Conservation (phyloP, 2,329 filamentous ascomycete species). For the Penicillium sclerotiorum region DNA sequence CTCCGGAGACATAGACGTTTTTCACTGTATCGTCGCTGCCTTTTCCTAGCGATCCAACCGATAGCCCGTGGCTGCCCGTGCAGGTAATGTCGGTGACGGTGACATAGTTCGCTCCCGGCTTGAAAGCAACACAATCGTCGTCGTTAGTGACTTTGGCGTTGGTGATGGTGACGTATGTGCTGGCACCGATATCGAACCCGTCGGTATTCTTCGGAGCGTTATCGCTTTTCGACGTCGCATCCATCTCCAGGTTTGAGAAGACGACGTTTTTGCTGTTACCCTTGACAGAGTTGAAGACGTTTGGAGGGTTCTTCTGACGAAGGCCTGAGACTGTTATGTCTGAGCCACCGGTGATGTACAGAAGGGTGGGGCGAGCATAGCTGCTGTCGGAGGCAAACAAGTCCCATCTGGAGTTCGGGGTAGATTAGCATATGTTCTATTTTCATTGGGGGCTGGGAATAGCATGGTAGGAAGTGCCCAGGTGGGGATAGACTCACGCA, state of each 20-base stretch:
- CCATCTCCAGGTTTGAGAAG: slow-evolving; percentile 43
- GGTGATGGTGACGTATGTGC: slow-evolving; percentile 41
- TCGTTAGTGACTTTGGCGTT: slow-evolving; percentile 44
- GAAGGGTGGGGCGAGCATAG: slow-evolving; percentile 46
- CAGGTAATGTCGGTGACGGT: slow-evolving; percentile 48
- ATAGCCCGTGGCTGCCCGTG: slow-evolving; percentile 52
- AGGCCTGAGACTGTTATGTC: slow-evolving; percentile 44
- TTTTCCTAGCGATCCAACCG: slow-evolving; percentile 51
- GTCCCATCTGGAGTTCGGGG: slow-evolving; percentile 36
- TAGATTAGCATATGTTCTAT: background rate
- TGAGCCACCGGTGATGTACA: slow-evolving; percentile 44
- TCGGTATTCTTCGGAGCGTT: slow-evolving; percentile 48
- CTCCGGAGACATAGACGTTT: slow-evolving; percentile 47
- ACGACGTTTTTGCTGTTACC: slow-evolving; percentile 39
- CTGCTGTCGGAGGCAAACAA: slow-evolving; percentile 42
- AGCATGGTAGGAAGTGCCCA: no score
- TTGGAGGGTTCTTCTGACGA: slow-evolving; percentile 47
- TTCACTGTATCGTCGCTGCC: slow-evolving; percentile 44
- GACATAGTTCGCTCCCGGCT: slow-evolving; percentile 44
- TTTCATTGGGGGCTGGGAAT: no score
- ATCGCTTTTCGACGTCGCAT: slow-evolving; percentile 42
- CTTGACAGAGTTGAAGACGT: slow-evolving; percentile 48
- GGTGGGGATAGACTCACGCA: slow-evolving; percentile 21
- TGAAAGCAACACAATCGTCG: slow-evolving; percentile 52
- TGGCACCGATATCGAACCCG: slow-evolving; percentile 47